phyloP scores from a whole-genome alignment of 2,329 filamentous ascomycete genomes.

The Fusarium zealandicum region DNA sequence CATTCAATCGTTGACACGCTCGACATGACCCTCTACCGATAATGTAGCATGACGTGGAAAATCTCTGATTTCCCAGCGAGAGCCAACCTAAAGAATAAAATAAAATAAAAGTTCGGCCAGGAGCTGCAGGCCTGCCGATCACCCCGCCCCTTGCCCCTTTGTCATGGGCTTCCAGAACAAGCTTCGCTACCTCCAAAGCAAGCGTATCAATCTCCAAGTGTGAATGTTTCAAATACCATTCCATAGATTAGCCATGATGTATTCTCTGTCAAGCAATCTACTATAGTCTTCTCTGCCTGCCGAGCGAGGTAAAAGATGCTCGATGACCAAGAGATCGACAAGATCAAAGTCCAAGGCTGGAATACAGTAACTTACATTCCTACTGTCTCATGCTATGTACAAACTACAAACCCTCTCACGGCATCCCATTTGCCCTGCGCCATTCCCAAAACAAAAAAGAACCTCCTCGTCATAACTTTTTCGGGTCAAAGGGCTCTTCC shows the following conservation, averaged over 20 bases:
- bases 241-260: too few species aligned
- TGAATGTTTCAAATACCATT: too few species aligned
- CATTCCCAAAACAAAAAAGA: conserved; percentile 7
- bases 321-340: background rate
- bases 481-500: background rate
- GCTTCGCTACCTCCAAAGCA: background rate
- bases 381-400: background rate
- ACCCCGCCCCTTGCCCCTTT: conserved; percentile 2
- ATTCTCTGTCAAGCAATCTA: too few species aligned
- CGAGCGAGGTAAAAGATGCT: too few species aligned
- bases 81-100: background rate
- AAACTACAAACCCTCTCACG: conserved; percentile 1
- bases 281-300: too few species aligned
- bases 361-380: background rate
- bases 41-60: conserved; percentile 20
- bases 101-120: background rate
- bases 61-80: background rate
- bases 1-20: conserved; percentile 3
- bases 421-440: conserved; percentile 9
- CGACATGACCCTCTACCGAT: background rate
- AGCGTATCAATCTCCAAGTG: too few species aligned
- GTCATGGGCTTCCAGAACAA: background rate
- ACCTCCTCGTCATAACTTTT: conserved; percentile 5
- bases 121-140: conserved; percentile 19
- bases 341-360: background rate